These are phyloP conservation scores for Zelonia costaricensis DNA, from an alignment of 208 protist species.

Conservation along the genomic window DNA sequence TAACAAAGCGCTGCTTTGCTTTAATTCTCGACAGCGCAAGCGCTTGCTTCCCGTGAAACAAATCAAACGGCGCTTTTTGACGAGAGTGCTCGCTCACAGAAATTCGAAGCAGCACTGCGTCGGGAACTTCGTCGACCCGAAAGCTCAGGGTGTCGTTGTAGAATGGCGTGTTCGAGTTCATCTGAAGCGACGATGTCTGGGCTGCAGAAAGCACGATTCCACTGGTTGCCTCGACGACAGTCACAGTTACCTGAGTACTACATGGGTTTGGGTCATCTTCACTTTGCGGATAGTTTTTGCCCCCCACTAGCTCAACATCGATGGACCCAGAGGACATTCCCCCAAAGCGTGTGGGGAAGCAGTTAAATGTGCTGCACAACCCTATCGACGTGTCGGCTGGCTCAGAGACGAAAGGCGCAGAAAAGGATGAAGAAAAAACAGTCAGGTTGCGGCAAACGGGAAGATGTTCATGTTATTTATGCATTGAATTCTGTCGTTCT, in stretches of 20 bases:
- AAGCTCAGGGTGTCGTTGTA: constrained; percentile 50
- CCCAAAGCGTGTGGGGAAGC: too few relatives aligned
- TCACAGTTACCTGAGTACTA: constrained; percentile 37
- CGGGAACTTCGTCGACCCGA: constrained; percentile 24
- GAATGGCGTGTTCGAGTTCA: constrained; percentile 62
- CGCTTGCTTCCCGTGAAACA: constrained; percentile 34
- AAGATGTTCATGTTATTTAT: too few relatives aligned
- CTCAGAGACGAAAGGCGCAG: too few relatives aligned
- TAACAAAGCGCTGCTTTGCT: constrained; percentile 33
- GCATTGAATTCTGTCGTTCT: too few relatives aligned
- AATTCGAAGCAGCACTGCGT: constrained; percentile 22
- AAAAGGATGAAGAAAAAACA: too few relatives aligned
- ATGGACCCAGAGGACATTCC: constrained; percentile 8
- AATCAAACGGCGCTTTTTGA: constrained; percentile 19
- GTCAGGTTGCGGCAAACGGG: too few relatives aligned
- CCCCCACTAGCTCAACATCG: constrained; percentile 56
- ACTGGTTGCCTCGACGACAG: constrained; percentile 16
- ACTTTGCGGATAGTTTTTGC: constrained; percentile 51
- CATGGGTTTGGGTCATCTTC: constrained; percentile 69
- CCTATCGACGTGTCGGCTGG: too few relatives aligned
- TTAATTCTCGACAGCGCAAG: constrained; percentile 16
- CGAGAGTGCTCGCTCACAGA: constrained; percentile 45
- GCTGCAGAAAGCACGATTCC: constrained; percentile 10
- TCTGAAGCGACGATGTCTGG: constrained; percentile 42
- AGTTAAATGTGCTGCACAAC: too few relatives aligned